These are phyloP conservation scores for Penicillium sp. DNA, from an alignment of 2,329 filamentous ascomycete genomes.

Conservation along the genomic window DNA sequence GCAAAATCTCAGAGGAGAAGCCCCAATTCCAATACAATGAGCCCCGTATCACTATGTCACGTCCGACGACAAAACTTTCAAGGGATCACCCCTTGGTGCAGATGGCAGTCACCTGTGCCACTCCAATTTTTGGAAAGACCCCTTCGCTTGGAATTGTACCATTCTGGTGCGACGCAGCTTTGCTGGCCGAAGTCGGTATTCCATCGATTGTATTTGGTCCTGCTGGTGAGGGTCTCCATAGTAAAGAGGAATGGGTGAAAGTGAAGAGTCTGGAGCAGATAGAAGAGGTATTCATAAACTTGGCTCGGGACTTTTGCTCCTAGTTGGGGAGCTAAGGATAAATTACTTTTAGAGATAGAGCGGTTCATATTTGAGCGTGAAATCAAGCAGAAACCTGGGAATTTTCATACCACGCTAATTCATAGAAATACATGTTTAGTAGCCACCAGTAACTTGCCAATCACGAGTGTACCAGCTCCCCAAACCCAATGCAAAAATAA, in stretches of 20 bases:
- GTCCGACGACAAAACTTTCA: slow-evolving; percentile 45
- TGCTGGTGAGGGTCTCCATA: slow-evolving; percentile 51
- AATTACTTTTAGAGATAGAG: too few relatives aligned
- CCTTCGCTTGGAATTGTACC: slow-evolving; percentile 31
- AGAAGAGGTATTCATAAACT: slow-evolving; percentile 18
- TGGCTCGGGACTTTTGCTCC: slow-evolving; percentile 1
- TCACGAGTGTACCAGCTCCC: slow-evolving; percentile 42
- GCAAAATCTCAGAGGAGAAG: slow-evolving; percentile 31
- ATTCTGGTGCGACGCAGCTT: slow-evolving; percentile 55
- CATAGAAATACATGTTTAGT: not conserved
- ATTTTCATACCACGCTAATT: slow-evolving; percentile 7
- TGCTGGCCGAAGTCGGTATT: slow-evolving; percentile 48
- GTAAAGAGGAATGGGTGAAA: slow-evolving; percentile 53
- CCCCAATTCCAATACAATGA: slow-evolving; percentile 42
- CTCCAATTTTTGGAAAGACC: slow-evolving; percentile 25
- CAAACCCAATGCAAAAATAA: slow-evolving; percentile 47
- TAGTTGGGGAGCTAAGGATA: not conserved
- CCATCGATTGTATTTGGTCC: slow-evolving; percentile 51
- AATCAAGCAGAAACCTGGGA: not conserved
- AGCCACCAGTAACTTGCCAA: slow-evolving; percentile 21
- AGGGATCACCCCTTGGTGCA: slow-evolving; percentile 44
- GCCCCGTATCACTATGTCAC: slow-evolving; percentile 43
- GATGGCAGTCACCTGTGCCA: slow-evolving; percentile 30
- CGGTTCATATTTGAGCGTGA: not conserved
- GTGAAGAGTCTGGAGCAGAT: slow-evolving; percentile 44